phyloP scores from a whole-genome alignment of 176 grass and related monocot species.

The Zea mays region DNA sequence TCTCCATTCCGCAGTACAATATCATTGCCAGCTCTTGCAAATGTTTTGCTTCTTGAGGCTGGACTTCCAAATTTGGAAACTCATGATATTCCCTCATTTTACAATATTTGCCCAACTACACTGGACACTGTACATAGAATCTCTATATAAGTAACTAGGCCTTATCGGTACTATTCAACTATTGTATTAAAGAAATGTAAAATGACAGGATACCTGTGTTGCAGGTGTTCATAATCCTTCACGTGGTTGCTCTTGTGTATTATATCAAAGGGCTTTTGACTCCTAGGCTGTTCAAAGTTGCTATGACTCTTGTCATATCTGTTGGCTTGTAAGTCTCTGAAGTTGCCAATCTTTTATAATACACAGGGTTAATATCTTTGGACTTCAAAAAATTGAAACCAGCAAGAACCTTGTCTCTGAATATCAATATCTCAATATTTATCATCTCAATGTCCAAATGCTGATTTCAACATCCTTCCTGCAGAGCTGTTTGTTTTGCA shows the following conservation, averaged over 20 bases:
- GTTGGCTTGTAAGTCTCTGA: conserved; percentile 74
- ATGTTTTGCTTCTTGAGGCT: conserved; percentile 10
- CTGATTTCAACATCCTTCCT: conserved; percentile 42
- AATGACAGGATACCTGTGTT: conserved; percentile 38
- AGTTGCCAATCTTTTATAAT: conserved; percentile 13
- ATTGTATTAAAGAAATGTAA: conserved; percentile 8
- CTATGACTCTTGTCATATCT: conserved; percentile 90
- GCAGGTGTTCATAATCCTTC: conserved; percentile 98
- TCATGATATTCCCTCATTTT: conserved; percentile 22
- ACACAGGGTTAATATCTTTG: conserved; percentile 12
- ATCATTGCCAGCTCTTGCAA: background rate
- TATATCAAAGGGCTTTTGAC: conserved; percentile 96
- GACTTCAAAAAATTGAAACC: conserved; percentile 5
- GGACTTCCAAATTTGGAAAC: conserved; percentile 1
- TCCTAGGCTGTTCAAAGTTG: conserved; percentile 93
- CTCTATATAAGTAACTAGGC: background rate
- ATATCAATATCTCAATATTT: conserved; percentile 18
- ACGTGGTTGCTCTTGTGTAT: conserved; percentile 92
- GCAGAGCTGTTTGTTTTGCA: conserved; percentile 82
- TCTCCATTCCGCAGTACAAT: conserved; percentile 26
- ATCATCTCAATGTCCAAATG: conserved; percentile 19
- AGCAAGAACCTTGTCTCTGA: background rate
- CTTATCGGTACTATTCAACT: background rate
- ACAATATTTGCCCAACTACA: conserved; percentile 16
- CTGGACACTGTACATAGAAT: background rate